Evolutionary conservation across 495 filamentous ascomycete species (phyloP), one percentile per base, ranked within the genome.

Genomic region (Daldinia loculata): DNA sequence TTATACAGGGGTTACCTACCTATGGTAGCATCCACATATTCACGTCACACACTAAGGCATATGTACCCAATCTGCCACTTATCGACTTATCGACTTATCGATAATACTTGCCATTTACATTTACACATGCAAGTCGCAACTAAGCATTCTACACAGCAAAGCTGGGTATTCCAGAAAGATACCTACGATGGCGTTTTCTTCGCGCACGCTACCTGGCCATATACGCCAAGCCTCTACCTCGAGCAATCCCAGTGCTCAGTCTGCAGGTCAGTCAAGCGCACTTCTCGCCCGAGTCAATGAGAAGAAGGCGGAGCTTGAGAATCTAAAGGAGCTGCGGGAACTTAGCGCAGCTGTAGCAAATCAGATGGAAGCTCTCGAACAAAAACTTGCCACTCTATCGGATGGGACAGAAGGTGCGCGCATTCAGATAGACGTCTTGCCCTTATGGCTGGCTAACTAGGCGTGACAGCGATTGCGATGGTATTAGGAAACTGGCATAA

Each of bases 401-500:
- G 91, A 96, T 78, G 95, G 95, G 45, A 97, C 95, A 36, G 93
- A 98, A 91, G 93, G 93, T 94, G 67, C 59, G 79, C 61, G 45
- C 17, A 29, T 19, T 7, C 22, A 19, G 11, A 53, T 30, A 38
- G 6, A 30, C 9, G 36, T 30, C 22, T 30, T 53, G 15, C 11
- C 2, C 27, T 17, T 39, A 12, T 48, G 2, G 39, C n/a, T 56
- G 58, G 30, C 66, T 70, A 11, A 66, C 52, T 38, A 9, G 27
- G 22, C 27, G 19, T 41, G 67, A 56, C 76, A 95, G 95, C 93
- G 72, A 93, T 99, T 76, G 95, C 95, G 53, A 88, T 90, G 52
- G 95, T 99, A 17, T 81, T 99, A 67, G 87, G 92, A 52, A 99
- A 99, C 79, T 99, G 95, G 95, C 91, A 97, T 74, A 96, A 94